Evolutionary conservation across 164 flowering plant species (phyloP).

Genomic region (Platanus orientalis): DNA sequence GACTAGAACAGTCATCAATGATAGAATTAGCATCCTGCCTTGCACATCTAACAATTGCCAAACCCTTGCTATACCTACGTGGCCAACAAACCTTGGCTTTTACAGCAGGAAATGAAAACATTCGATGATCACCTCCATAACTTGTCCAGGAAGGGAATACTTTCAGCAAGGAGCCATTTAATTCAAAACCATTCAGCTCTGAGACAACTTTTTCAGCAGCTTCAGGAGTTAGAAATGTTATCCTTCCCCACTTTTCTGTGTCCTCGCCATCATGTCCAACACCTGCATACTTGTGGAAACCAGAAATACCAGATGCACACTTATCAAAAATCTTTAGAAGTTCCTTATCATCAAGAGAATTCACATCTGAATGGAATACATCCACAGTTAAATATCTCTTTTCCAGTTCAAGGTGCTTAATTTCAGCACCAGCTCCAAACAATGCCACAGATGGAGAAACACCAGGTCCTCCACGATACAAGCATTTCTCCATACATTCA

Average conservation of each 20-base stretch:
- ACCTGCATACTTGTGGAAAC: constrained; percentile 40
- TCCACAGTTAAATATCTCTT: constrained; percentile 67
- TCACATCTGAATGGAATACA: constrained; percentile 35
- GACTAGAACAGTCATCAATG: constrained; percentile 33
- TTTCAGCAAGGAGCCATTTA: constrained; percentile 44
- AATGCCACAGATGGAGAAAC: constrained; percentile 61
- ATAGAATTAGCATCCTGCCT: constrained; percentile 40
- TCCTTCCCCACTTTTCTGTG: constrained; percentile 61
- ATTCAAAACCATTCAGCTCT: constrained; percentile 38
- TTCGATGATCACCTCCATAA: constrained; percentile 43
- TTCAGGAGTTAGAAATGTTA: constrained; percentile 76
- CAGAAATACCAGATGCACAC: constrained; percentile 49
- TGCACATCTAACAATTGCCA: constrained; percentile 57
- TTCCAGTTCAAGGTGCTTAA: constrained; percentile 82
- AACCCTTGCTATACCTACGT: constrained; percentile 69
- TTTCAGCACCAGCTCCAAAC: constrained; percentile 90
- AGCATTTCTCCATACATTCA: constrained; percentile 78
- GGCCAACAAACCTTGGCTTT: constrained; percentile 84
- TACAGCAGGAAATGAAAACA: constrained; percentile 56
- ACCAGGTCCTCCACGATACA: constrained; percentile 56
- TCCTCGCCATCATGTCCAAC: constrained; percentile 44
- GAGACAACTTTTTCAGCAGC: constrained; percentile 56
- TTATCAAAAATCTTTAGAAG: constrained; percentile 62
- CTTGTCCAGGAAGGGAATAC: constrained; percentile 41
- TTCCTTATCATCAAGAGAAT: constrained; percentile 59